Evolutionary conservation across 768 basidiomycete species (phyloP).

Genomic region (Suillus lakei): DNA sequence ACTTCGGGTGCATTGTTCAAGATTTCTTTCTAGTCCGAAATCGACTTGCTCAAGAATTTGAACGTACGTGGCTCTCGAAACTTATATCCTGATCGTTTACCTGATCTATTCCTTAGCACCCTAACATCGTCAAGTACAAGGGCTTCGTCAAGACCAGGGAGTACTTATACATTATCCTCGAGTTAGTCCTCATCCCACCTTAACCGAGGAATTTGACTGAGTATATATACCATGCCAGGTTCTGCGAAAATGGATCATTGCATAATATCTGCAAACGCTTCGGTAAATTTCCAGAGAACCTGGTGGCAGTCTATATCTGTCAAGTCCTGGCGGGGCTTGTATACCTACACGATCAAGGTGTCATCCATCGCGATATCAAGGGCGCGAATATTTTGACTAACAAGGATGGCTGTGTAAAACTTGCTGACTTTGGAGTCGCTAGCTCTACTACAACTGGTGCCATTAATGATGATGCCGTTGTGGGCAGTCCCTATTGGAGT

Average conservation of each 20-base stretch:
- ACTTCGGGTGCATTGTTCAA: conserved; percentile 4
- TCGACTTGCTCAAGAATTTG: conserved; percentile 95
- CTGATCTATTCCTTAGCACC: conserved; percentile 60
- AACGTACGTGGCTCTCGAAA: conserved; percentile 58
- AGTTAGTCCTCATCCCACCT: conserved; percentile 52
- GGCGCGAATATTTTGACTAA: conserved; percentile 98
- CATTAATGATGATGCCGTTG: conserved; percentile 87
- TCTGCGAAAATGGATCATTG: conserved; percentile 98
- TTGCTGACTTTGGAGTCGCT: conserved; percentile 99
- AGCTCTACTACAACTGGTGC: conserved; percentile 75
- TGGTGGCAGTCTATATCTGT: conserved; percentile 95
- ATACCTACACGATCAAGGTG: conserved; percentile 92
- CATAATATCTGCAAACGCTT: conserved; percentile 96
- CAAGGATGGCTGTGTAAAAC: conserved; percentile 97
- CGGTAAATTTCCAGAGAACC: conserved; percentile 97
- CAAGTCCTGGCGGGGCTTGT: conserved; percentile 95
- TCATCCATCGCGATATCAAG: conserved; percentile 98
- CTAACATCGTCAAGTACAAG: conserved; percentile 99
- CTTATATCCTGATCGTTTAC: conserved; percentile 9
- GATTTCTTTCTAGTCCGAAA: conserved; percentile 73
- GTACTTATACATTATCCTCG: conserved; percentile 95
- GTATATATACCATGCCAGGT: conserved; percentile 42
- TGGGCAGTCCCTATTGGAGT: conserved; percentile 99
- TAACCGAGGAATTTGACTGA: conserved; percentile 9
- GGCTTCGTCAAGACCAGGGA: conserved; percentile 96